phyloP scores from a whole-genome alignment of 306 rosid species.

The Dalbergia oliveri region DNA sequence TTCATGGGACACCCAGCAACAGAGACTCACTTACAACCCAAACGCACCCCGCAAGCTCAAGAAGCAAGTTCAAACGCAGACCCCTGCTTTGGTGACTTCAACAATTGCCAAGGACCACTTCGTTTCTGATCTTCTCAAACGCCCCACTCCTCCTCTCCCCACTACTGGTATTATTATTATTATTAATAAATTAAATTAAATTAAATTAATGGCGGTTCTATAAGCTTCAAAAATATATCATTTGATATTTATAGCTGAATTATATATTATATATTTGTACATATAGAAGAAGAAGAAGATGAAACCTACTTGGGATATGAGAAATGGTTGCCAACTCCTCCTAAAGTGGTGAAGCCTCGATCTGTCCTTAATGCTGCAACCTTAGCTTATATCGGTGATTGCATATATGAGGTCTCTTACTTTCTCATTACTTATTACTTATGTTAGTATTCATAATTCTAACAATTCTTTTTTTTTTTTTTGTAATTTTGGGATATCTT shows the following conservation, averaged over 20 bases:
- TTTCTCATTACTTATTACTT: constrained; percentile 20
- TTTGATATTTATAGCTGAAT: no score
- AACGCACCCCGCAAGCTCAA: constrained; percentile 78
- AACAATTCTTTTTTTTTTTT: constrained; percentile 13
- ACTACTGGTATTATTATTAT: constrained; percentile 39
- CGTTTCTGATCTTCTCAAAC: constrained; percentile 75
- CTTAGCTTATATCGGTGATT: constrained; percentile 84
- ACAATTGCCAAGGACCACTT: constrained; percentile 42
- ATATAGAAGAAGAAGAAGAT: constrained; percentile 30
- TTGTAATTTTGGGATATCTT: constrained; percentile 35
- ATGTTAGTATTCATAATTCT: constrained; percentile 5
- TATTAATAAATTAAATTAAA: no score
- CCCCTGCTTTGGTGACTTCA: constrained; percentile 47
- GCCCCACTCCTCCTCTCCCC: constrained; percentile 48
- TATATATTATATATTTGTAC: background rate
- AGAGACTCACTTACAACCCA: constrained; percentile 76
- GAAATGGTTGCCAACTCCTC: constrained; percentile 84
- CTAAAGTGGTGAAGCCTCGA: constrained; percentile 85
- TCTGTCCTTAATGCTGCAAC: constrained; percentile 81
- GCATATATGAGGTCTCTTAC: constrained; percentile 81
- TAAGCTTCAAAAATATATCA: background rate
- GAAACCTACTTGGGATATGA: constrained; percentile 79
- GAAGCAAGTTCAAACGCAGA: constrained; percentile 45
- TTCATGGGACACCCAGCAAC: constrained; percentile 77
- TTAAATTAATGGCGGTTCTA: background rate